Conservation (phyloP, 148 eudicot genomes). For the Chenopodium berlandieri region DNA sequence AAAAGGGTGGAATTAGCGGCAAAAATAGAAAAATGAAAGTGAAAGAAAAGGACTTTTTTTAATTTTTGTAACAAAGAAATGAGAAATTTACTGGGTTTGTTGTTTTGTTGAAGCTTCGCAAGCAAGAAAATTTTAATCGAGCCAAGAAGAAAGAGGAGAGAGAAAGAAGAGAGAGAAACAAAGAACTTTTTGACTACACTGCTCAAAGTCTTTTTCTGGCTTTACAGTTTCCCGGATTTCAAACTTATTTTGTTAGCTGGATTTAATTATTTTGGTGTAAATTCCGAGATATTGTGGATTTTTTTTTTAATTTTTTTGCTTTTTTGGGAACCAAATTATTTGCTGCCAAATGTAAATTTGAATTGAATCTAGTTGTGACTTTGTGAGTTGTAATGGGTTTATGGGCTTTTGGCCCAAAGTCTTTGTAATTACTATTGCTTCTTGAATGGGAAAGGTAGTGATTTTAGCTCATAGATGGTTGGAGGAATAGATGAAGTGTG, state of each 20-base stretch:
- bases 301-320: not conserved
- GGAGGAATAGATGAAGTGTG: no score
- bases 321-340: not conserved
- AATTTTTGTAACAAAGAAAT: not conserved
- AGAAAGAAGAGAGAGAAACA: not conserved
- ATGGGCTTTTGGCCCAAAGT: not conserved
- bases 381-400: not conserved
- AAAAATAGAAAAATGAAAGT: constrained; percentile 32
- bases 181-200: constrained; percentile 33
- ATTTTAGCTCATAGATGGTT: no score
- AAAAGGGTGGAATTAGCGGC: constrained; percentile 35
- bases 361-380: not conserved
- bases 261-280: constrained; percentile 14
- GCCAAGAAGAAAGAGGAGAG: constrained; percentile 2
- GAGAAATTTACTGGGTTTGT: not conserved
- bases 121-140: constrained; percentile 33
- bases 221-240: constrained; percentile 29
- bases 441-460: no score
- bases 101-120: constrained; percentile 26
- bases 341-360: constrained; percentile 14
- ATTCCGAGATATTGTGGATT: constrained; percentile 20
- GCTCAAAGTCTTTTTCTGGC: not conserved
- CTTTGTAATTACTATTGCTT: no score
- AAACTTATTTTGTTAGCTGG: constrained; percentile 18
- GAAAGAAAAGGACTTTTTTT: constrained; percentile 17